Base-by-base conservation (phyloP, 352 stramenopile genomes). In the Plasmopara viticola region DNA sequence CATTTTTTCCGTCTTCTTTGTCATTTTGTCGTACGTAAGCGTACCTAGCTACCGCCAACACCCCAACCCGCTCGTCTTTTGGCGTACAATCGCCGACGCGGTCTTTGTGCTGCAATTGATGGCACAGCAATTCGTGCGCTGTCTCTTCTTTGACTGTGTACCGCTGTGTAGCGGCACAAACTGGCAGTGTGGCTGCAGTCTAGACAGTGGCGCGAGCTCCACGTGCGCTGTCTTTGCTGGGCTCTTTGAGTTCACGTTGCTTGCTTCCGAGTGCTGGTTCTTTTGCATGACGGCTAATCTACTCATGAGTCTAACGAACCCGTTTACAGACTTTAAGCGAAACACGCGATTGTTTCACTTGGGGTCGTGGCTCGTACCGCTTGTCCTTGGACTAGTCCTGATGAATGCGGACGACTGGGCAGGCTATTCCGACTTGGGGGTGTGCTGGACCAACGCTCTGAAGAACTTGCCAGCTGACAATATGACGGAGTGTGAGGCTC, bases 221-320 rank as follows among this genome's bases (percentile, higher is more conserved):
- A 84, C 79, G 13, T 95, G 84, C 48, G 64, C 77, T 33, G 66
- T 75, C 13, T 95, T 95, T 53, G 80, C 82, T 0, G 82, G 80
- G 2, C 66, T 93, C 10, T 93, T 92, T 33, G 66, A 95, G 67
- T 95, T 95, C 58, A 86, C 78, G 50, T 54, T 95, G 20, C 74
- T 95, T 51, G 77, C 82, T 4, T 79, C 80, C 44, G 82, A 93
- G 60, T 88, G 76, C 59, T 95, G 84, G 81, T 94, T 96, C 69
- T 83, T 95, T 46, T 90, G 81, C 40, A 93, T 96, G 80, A 90
- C 87, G 41, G 66, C 91, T 31, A 89, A 96, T 57, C 55, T 96
- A 35, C 60, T 93, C 38, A 70, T 95, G 64, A 88, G 80, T 48
- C 67, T 94, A 31, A 95, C 82, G 5, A 96, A 95, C 60, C 87